Evolutionary conservation across 768 basidiomycete species (phyloP), one percentile per base, ranked within the genome.

Genomic region (Boletus huronensis): DNA sequence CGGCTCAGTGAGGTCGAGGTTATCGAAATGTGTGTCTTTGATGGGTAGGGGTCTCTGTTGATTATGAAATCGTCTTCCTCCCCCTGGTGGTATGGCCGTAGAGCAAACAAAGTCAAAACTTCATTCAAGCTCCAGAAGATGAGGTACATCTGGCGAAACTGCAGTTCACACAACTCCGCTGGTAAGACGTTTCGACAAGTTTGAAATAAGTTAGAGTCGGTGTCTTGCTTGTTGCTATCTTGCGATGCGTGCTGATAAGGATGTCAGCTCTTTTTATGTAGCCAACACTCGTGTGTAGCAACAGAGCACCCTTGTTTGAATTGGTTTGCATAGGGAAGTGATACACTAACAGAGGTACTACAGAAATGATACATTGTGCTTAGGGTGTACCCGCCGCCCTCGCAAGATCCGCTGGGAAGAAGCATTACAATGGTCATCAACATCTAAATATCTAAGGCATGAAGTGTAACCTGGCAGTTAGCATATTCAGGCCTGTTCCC

Each of bases 401-500:
- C 3, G 17, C n/a, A 7, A 29, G 13, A 21, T 11, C 17, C 10
- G 3, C 29, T 6, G 14, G 28, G 9, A 32, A 31, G 44, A 29
- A 21, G 14, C 8, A 16, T 36, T 36, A 17, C 16, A 6, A 16
- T 14, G 29, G 14, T 11, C 16, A 35, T 17, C 16, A n/a, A 34
- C 6, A 35, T 16, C 31, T 5, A 23, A 32, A 9, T 6, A 17
- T 0, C 7, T 4, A 35, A 48, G 8, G 11, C 23, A 46, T 21
- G 6, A 29, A 4, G n/a, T 10, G 3, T 17, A 29, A 50, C 23
- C 11, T 25, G 28, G 5, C 13, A 19, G 17, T 23, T n/a, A 8
- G 23, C 49, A 23, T n/a, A 36, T 23, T 52, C 25, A 62, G 36
- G 36, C 57, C 10, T 36, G 57, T 32, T 54, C 50, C 43, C 31